A percentile compares a stretch with the other conserved stretches of the same genome.
Conservation (phyloP, 164 flowering plant species). For the Magnolia kwangsiensis region DNA sequence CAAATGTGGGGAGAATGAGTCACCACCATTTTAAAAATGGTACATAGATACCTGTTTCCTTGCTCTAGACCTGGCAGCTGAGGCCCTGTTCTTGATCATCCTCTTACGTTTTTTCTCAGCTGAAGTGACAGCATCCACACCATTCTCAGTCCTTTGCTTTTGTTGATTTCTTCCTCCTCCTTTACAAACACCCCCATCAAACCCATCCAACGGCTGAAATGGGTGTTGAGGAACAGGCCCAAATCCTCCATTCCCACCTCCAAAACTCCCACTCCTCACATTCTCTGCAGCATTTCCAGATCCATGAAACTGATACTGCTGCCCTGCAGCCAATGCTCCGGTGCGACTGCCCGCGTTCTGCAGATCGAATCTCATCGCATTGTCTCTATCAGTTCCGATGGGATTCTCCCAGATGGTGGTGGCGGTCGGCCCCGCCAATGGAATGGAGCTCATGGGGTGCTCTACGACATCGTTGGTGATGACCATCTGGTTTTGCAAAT, state of each 20-base stretch:
- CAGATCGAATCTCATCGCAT: neutral
- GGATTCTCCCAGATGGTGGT: neutral
- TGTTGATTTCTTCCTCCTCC: neutral
- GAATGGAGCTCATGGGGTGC: neutral
- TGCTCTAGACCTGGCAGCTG: constrained; percentile 63
- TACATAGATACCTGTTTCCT: constrained; percentile 43
- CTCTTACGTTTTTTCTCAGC: constrained; percentile 50
- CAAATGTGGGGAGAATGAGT: too few species aligned
- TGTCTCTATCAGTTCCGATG: neutral
- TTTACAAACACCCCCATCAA: neutral
- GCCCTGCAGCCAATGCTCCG: neutral
- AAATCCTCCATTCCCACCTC: neutral
- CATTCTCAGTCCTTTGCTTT: neutral
- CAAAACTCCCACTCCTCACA: neutral
- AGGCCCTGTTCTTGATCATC: constrained; percentile 63
- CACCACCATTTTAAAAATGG: too few species aligned
- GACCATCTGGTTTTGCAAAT: neutral
- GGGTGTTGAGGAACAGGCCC: neutral
- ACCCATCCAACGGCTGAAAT: neutral
- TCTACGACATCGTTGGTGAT: neutral
- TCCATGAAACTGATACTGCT: neutral
- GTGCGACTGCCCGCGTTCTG: neutral
- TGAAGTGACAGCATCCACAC: too few species aligned
- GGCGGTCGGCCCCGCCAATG: too few species aligned
- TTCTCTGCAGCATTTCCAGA: neutral